Evolutionary conservation across 176 grass and related monocot genomes (phyloP).

Genomic region (Chloris gayana): DNA sequence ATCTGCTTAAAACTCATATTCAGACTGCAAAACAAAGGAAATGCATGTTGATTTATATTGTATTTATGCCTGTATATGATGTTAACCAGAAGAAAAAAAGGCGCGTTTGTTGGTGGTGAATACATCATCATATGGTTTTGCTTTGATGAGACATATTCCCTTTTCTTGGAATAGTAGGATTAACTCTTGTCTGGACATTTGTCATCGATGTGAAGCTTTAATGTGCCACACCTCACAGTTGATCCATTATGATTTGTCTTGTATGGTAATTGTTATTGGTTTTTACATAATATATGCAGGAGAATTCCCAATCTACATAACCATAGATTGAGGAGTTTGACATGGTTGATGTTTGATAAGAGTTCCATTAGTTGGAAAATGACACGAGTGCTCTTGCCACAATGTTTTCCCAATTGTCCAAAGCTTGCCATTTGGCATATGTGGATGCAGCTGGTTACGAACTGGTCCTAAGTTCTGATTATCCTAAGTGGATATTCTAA

Average conservation of each 20-base stretch:
- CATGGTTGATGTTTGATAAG: neutral
- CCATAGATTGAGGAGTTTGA: neutral
- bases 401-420: neutral
- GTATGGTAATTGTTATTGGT: neutral
- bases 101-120: neutral
- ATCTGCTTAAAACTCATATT: neutral
- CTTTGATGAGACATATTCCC: neutral
- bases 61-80: neutral
- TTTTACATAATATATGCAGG: neutral
- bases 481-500: constrained; percentile 10
- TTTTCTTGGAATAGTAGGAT: neutral
- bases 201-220: neutral
- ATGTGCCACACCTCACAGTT: neutral
- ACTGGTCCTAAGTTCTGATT: neutral
- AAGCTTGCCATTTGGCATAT: neutral
- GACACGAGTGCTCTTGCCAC: neutral
- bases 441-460: neutral
- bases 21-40: neutral
- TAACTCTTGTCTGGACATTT: neutral
- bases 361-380: neutral
- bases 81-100: neutral
- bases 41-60: neutral
- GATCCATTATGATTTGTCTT: neutral
- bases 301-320: no score
- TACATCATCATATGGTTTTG: neutral